Evolutionary conservation across 805 yeast genomes (phyloP), one percentile per base, ranked within the genome.

Genomic region (Priceomyces medius): DNA sequence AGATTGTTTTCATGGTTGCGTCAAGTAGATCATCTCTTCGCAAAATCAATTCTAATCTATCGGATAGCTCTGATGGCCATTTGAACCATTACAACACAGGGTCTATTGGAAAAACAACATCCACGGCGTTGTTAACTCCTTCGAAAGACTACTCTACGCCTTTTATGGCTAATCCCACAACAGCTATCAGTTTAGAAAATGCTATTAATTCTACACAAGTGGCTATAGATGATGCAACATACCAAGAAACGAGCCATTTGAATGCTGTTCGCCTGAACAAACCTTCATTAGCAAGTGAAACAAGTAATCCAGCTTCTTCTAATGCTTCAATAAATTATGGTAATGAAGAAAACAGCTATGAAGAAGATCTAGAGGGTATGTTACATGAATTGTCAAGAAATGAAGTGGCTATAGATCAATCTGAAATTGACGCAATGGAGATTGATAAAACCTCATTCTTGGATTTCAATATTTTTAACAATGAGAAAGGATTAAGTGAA

Each of bases 321-420:
- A 35, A 35, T 16, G 31, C 29, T 27, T 40, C 38, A 14, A 42
- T 32, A 7, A 31, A 31, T 20, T 44, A 41, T n/a, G 37, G 24
- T 16, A 31, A 41, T 35, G 34, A 34, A 19, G 41, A 41, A 42
- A 20, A 24, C 23, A 40, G 40, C 13, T 40, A 50, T 14, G 57
- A 56, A 19, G 65, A 54, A 33, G 63, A 57, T 34, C 44, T 61
- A 7, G 59, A 53, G 27, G 46, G 49, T 24, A 45, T 59, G 2
- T 40, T 63, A 13, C 53, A 44, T 37, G 61, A 55, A 4, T 47
- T 62, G 17, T 51, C 56, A 17, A 43, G 46, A 28, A 41, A 53
- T 33, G 51, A 46, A 23, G 31, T 37, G n/a, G 20, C 27, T 4
- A 28, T 19, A 20, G 12, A 39, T 5, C 2, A 23, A 5, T 20